Evolutionary conservation across 2,329 filamentous ascomycete genomes (phyloP).

Genomic region (Tolypocladium tundrense): DNA sequence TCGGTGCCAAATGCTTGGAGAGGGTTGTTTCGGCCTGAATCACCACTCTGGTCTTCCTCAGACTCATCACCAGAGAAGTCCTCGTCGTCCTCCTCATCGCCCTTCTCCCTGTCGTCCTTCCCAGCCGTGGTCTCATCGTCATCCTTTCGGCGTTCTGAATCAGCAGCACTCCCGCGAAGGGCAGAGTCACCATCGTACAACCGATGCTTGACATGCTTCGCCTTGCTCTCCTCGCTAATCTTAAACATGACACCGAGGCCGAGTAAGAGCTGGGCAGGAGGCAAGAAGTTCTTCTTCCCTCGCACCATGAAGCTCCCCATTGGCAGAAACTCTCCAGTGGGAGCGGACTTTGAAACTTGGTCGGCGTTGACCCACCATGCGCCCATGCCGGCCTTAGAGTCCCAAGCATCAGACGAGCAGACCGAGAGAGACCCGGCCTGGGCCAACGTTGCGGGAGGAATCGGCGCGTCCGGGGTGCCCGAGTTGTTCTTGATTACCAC

Average conservation of each 20-base stretch:
- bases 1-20: conserved; percentile 19
- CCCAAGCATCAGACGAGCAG: conserved; percentile 84
- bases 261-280: conserved; percentile 76
- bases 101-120: conserved; percentile 11
- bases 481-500: conserved; percentile 85
- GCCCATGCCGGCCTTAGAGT: conserved; percentile 89
- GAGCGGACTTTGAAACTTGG: conserved; percentile 79
- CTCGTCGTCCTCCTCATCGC: conserved; percentile 16
- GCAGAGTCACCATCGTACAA: conserved; percentile 17
- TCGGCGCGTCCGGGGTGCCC: conserved; percentile 67
- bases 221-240: conserved; percentile 80
- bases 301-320: conserved; percentile 70
- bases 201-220: conserved; percentile 63
- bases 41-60: conserved; percentile 19
- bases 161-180: conserved; percentile 5
- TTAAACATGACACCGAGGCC: conserved; percentile 83
- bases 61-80: conserved; percentile 19
- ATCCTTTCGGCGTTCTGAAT: conserved; percentile 7
- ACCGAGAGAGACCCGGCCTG: conserved; percentile 83
- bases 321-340: conserved; percentile 69
- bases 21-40: conserved; percentile 24
- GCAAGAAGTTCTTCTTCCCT: conserved; percentile 84
- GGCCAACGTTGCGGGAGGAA: conserved; percentile 81
- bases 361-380: conserved; percentile 92
- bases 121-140: conserved; percentile 3